Evolutionary conservation across 352 stramenopile species (phyloP).

Genomic region (Phytopythium chamaehyphon): DNA sequence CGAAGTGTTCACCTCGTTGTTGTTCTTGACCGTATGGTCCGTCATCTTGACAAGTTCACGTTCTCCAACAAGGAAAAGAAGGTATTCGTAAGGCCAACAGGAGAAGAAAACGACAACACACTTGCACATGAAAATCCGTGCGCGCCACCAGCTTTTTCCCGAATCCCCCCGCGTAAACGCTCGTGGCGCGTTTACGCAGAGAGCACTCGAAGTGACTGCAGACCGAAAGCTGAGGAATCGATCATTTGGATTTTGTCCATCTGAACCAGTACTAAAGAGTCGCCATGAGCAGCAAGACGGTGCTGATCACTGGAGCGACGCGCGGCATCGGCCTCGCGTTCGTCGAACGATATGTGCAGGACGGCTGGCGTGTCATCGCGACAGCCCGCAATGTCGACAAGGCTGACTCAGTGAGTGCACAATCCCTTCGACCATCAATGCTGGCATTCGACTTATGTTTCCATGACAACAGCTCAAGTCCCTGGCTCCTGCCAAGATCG

Average conservation of each 20-base stretch:
- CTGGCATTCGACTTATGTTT: neutral
- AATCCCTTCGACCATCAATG: neutral
- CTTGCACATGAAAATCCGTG: neutral
- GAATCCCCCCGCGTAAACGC: too few relatives aligned
- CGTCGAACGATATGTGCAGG: constrained; percentile 18
- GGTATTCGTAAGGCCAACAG: too few relatives aligned
- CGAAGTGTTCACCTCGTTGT: too few relatives aligned
- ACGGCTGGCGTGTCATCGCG: constrained; percentile 28
- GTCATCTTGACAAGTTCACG: too few relatives aligned
- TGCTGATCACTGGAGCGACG: constrained; percentile 29
- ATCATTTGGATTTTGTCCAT: too few relatives aligned
- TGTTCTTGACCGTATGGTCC: too few relatives aligned
- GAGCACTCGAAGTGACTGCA: too few relatives aligned
- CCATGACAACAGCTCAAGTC: constrained; percentile 20
- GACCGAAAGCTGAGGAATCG: too few relatives aligned
- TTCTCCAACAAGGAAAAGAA: too few relatives aligned
- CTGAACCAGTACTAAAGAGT: too few relatives aligned
- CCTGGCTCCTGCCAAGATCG: constrained; percentile 31
- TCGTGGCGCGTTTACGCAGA: too few relatives aligned
- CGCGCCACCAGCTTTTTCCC: neutral
- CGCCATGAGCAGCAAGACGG: constrained; percentile 11
- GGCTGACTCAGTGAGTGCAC: constrained; percentile 8
- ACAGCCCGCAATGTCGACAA: constrained; percentile 14
- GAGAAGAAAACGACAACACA: too few relatives aligned
- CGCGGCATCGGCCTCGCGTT: constrained; percentile 28